Base-by-base conservation (phyloP, 202 grass and related monocot species). In the Bolboschoenoplectus hybrid region DNA sequence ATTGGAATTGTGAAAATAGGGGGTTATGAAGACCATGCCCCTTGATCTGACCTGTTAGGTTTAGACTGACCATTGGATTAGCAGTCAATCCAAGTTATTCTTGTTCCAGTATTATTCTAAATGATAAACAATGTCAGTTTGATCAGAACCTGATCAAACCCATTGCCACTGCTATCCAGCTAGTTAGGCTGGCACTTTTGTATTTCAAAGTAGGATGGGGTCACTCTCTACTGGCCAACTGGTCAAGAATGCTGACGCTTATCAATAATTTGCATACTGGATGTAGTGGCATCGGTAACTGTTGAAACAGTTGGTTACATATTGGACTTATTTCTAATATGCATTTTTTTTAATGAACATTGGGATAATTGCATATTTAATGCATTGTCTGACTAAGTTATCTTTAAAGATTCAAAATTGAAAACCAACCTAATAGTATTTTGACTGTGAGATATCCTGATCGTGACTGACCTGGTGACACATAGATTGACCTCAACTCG, bases 391-490 rank as follows among this genome's bases (percentile, higher is more conserved):
- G 11, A 77, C 44, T 38, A 16, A 56, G 26, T 78, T 57, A 61
- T 61, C 7, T 43, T 61, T 36, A 44, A 19, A 58, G 16, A 80
- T 60, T 61, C 16, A 60, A 80, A 12, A 62, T 26, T 5, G 36
- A 43, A 80, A 44, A 32, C 38, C 14, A 58, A 43, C 38, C 16
- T 43, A 55, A 56, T 61, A 43, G 38, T 55, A 79, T 80, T 20
- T 75, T 74, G 46, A 35, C 71, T 74, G 1, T 43, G 47, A 80
- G 35, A 38, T 10, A 8, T 51, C 63, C 39, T 62, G 73, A 68
- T 57, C 40, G 34, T 47, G 78, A 83, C 10, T 77, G 78, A 83
- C n/a, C 53, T 82, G 11, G 35, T 86, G 56, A 38, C 64, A 52
- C 38, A 76, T 84, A 52, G 0, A 49, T n/a, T 40, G 43, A 13